Conservation (phyloP, 306 rosid genomes). For the Argentina anserina region DNA sequence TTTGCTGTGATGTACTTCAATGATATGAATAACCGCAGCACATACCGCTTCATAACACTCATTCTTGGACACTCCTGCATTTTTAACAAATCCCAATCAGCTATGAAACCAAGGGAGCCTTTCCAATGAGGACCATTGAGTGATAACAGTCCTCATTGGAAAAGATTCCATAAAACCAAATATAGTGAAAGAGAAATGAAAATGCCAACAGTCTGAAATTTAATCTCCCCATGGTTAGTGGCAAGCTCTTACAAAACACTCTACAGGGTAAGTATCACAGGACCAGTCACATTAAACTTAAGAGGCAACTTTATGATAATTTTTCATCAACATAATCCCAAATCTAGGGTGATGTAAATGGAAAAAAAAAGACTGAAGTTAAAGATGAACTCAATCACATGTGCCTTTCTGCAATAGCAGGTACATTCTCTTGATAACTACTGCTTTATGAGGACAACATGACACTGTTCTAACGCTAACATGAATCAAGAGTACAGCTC, state of each 20-base stretch:
- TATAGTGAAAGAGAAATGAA: not conserved
- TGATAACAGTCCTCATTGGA: too few relatives aligned
- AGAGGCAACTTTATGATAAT: not conserved
- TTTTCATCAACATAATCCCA: not conserved
- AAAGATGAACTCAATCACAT: not conserved
- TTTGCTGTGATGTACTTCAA: constrained; percentile 85
- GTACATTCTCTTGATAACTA: not conserved
- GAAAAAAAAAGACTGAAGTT: not conserved
- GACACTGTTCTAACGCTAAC: not conserved
- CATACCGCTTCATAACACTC: constrained; percentile 69
- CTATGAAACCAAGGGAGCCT: too few relatives aligned
- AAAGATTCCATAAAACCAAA: too few relatives aligned
- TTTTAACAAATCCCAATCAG: constrained; percentile 3
- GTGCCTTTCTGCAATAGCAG: not conserved
- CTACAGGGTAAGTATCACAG: not conserved
- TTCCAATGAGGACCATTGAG: too few relatives aligned
- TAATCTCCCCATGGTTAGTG: not conserved
- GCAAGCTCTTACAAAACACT: not conserved
- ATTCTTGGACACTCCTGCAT: constrained; percentile 40
- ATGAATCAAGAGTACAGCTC: not conserved
- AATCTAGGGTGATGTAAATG: not conserved
- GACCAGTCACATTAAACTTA: not conserved
- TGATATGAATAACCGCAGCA: constrained; percentile 80
- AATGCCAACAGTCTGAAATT: not conserved
- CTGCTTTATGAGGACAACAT: not conserved